Evolutionary conservation across 495 filamentous ascomycete species (phyloP), one percentile per base, ranked within the genome.

Genomic region (Terfezia boudieri): DNA sequence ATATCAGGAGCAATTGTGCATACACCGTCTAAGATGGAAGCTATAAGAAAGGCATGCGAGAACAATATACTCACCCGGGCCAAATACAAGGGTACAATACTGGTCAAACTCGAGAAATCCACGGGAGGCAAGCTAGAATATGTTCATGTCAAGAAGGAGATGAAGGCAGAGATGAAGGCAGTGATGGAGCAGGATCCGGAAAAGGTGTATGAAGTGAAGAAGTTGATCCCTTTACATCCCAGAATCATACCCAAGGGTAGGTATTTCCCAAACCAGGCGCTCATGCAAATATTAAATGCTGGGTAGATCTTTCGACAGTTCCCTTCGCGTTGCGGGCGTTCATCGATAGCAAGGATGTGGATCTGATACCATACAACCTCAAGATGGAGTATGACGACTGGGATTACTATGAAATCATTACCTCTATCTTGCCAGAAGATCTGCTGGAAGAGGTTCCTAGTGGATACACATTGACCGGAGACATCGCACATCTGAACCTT

Each of bases 401-500:
- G 87, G 78, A 69, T 38, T 87, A 86, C 65, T 70, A 85, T 55
- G 87, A 96, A 59, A 81, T 96, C 32, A 83, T 95, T 64, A 67
- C 62, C 16, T 73, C 86, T 5, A 77, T 95, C 51, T 71, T 95
- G 0, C 86, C 88, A 0, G 70, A 77, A 53, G 73, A 78, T 36
- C 68, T 77, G 8, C 71, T 81, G 63, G 75, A 76, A 22, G 87
- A 94, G 37, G 71, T 90, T 9, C 92, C 90, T n/a, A 72, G 75
- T 37, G 86, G 86, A 23, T 96, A 89, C 71, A 83, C 80, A 48
- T 76, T 79, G 53, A 84, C 85, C 38, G 90, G 90, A 46, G 92
- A 99, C 60, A 78, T 99, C 49, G 80, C 83, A 35, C 90, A 99
- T 61, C 67, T 99, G 26, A 99, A 99, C 68, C 82, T 99, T 22